A percentile compares a stretch with the other conserved stretches of the same genome.
These are phyloP conservation scores for Chlamydomonas schloesseri DNA, from an alignment of 139 green algal species.

Conservation along the genomic window DNA sequence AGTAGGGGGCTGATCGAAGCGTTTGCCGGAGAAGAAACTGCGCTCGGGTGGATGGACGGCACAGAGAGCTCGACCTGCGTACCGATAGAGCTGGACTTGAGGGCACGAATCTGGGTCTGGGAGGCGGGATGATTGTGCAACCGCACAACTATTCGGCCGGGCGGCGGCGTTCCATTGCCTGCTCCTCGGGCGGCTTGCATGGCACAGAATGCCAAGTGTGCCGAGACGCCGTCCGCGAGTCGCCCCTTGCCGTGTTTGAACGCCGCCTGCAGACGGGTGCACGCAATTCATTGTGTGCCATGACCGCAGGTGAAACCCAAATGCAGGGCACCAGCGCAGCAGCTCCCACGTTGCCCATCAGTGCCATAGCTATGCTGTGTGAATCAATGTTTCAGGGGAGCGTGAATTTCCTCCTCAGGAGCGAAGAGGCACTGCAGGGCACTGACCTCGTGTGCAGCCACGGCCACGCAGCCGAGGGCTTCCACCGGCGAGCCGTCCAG, in stretches of 20 bases:
- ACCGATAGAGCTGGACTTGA: conserved; percentile 73
- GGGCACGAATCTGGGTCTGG: conserved; percentile 63
- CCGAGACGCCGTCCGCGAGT: background rate
- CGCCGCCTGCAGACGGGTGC: background rate
- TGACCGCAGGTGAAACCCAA: too few relatives aligned
- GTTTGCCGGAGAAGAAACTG: too few relatives aligned
- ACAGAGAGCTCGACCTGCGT: background rate
- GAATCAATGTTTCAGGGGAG: too few relatives aligned
- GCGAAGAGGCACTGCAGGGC: too few relatives aligned
- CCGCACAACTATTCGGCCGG: conserved; percentile 50
- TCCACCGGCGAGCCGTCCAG: conserved; percentile 69
- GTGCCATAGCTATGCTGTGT: too few relatives aligned
- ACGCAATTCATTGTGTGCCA: too few relatives aligned
- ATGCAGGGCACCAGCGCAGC: too few relatives aligned
- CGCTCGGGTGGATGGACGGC: too few relatives aligned
- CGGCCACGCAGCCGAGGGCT: conserved; percentile 68
- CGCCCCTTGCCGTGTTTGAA: conserved; percentile 3
- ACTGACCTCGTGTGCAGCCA: conserved; percentile 67
- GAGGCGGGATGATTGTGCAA: conserved; percentile 63
- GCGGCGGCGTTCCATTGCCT: background rate
- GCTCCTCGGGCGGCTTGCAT: background rate
- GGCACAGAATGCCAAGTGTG: background rate
- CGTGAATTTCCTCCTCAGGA: too few relatives aligned
- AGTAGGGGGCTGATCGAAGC: too few relatives aligned
- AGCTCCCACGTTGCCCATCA: too few relatives aligned